These are phyloP conservation scores for Neurospora intermedia DNA, from an alignment of 495 filamentous ascomycete genomes.

Conservation along the genomic window DNA sequence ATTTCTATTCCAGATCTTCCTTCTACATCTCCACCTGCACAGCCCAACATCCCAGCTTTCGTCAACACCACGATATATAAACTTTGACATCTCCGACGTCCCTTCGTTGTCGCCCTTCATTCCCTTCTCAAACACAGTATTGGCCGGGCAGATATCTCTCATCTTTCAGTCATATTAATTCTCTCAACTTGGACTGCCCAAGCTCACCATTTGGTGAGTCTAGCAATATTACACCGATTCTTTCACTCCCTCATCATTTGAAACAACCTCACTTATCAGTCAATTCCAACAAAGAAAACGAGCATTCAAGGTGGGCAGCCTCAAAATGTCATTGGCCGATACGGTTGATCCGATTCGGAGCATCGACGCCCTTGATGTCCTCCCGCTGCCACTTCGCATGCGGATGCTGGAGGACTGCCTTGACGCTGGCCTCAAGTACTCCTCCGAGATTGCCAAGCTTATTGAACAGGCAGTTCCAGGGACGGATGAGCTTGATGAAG, in stretches of 20 bases:
- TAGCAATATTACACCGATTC: neutral
- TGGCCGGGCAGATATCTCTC: neutral
- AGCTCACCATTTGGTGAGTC: neutral
- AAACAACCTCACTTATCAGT: neutral
- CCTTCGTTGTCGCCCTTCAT: neutral
- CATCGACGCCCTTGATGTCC: neutral
- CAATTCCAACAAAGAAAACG: neutral
- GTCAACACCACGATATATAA: neutral
- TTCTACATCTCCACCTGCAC: neutral
- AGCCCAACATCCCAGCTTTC: neutral
- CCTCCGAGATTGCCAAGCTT: neutral
- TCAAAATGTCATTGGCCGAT: neutral
- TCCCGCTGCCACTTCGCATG: neutral
- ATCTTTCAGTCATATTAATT: neutral
- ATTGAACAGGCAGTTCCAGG: neutral
- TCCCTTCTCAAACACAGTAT: neutral
- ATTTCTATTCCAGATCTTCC: neutral
- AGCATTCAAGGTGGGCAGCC: neutral
- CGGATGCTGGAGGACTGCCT: neutral
- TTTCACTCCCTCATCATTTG: neutral
- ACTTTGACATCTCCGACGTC: neutral
- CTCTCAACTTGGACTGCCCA: neutral
- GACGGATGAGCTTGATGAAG: neutral
- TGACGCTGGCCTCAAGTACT: neutral
- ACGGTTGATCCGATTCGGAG: neutral